These are phyloP conservation scores for Cryptosporidium baileyi DNA, from an alignment of 169 alveolate genomes.

Conservation along the genomic window DNA sequence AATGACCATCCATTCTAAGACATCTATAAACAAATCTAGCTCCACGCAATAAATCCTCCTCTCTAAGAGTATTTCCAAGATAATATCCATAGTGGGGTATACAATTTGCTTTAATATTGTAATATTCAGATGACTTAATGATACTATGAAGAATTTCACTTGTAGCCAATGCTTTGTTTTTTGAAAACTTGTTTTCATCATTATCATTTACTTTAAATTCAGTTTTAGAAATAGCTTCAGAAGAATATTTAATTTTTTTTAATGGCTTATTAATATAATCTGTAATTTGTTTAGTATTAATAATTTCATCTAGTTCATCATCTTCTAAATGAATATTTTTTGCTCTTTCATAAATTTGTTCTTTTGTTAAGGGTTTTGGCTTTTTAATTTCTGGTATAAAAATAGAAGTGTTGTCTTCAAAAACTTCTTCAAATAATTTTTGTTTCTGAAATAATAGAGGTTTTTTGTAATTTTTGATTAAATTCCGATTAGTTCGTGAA, in stretches of 20 bases:
- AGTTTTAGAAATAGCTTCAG: too few relatives aligned
- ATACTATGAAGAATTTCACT: constrained; percentile 47
- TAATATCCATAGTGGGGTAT: constrained; percentile 48
- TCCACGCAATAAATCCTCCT: constrained; percentile 33
- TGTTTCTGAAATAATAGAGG: too few relatives aligned
- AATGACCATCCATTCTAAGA: constrained; percentile 67
- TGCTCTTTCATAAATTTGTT: constrained; percentile 28
- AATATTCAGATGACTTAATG: constrained; percentile 38
- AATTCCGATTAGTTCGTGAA: too few relatives aligned
- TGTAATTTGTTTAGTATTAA: neutral
- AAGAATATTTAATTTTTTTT: too few relatives aligned
- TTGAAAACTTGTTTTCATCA: neutral
- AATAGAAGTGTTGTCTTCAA: neutral
- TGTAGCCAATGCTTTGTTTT: neutral
- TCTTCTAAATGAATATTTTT: constrained; percentile 24
- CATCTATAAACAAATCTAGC: constrained; percentile 67
- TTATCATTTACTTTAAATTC: neutral
- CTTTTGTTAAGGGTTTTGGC: neutral
- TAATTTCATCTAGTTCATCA: neutral
- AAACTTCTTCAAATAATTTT: too few relatives aligned
- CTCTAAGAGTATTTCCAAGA: neutral
- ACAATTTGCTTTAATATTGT: constrained; percentile 47
- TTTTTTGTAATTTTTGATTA: neutral
- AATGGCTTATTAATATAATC: neutral
- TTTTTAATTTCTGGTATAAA: constrained; percentile 29